Conservation (phyloP, 805 yeast species). For the Isabelozyma pseudorhagii region DNA sequence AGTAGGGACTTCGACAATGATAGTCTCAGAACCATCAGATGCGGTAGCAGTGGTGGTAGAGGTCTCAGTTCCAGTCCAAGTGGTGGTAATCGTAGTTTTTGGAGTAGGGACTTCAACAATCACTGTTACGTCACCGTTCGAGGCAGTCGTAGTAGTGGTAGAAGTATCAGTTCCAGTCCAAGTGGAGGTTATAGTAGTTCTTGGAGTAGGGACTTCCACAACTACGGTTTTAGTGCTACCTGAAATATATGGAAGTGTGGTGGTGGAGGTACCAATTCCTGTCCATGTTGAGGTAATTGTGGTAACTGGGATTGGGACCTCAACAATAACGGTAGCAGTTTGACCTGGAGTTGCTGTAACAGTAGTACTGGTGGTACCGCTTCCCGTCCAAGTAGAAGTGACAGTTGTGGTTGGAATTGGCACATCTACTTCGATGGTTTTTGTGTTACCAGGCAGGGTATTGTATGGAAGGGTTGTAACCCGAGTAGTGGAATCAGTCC, state of each 20-base stretch:
- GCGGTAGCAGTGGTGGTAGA: conserved; percentile 3
- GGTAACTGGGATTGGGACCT: conserved; percentile 10
- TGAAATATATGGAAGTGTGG: conserved; percentile 6
- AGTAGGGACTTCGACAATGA: conserved; percentile 5
- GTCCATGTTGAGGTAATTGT: neutral
- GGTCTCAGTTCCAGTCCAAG: conserved; percentile 8
- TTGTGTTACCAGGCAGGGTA: conserved; percentile 13
- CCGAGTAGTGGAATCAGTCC: conserved; percentile 14
- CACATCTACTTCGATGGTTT: conserved; percentile 18
- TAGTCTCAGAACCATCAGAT: conserved; percentile 4
- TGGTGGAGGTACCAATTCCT: neutral
- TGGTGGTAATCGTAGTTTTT: neutral
- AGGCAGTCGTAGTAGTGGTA: neutral
- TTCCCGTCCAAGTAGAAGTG: conserved; percentile 5
- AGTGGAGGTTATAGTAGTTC: neutral
- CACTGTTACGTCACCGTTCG: neutral
- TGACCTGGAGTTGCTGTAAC: conserved; percentile 13
- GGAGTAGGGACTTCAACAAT: neutral
- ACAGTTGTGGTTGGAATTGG: conserved; percentile 14
- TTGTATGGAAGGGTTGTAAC: conserved; percentile 16
- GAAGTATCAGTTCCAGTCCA: conserved; percentile 7
- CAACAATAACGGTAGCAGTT: conserved; percentile 14
- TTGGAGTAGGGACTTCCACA: conserved; percentile 12
- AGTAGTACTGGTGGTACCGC: conserved; percentile 12
- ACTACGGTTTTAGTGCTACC: conserved; percentile 11